Percentiles rank a stretch among this genome's conserved stretches.
These are phyloP conservation scores for Posidonia oceanica DNA, from an alignment of 116 monocot species.

Conservation along the genomic window DNA sequence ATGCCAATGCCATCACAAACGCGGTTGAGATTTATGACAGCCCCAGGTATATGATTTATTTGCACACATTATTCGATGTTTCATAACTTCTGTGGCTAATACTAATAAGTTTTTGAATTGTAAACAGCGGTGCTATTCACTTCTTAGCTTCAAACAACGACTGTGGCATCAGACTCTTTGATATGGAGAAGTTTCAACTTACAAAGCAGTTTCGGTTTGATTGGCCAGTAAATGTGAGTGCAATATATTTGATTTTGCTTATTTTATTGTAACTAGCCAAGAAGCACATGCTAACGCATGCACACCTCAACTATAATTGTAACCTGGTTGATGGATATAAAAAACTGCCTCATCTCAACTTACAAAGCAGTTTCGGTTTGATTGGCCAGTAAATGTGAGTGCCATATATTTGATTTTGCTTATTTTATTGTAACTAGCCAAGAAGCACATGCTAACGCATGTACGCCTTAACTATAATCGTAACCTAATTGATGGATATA, in stretches of 20 bases:
- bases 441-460: not conserved
- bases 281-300: not conserved
- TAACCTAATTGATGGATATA: no score
- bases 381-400: conserved; percentile 96
- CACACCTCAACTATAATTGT: no score
- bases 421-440: not conserved
- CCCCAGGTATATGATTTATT: conserved; percentile 27
- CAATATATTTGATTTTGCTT: not conserved
- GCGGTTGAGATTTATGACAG: conserved; percentile 75
- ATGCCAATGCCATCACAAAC: conserved; percentile 86
- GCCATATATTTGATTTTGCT: not conserved
- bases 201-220: conserved; percentile 54
- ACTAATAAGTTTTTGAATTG: conserved; percentile 11
- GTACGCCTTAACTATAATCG: no score
- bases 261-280: not conserved
- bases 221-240: conserved; percentile 95
- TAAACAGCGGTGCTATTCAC: conserved; percentile 58
- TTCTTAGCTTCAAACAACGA: conserved; percentile 97
- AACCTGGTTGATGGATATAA: no score
- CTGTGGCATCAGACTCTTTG: conserved; percentile 72
- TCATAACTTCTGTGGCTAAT: not conserved
- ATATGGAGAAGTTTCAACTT: conserved; percentile 83
- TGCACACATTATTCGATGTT: not conserved
- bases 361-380: conserved; percentile 53
- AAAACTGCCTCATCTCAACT: no score